Evolutionary conservation across 2,329 filamentous ascomycete species (phyloP), one percentile per base, ranked within the genome.

Genomic region (Blastomyces percursus): DNA sequence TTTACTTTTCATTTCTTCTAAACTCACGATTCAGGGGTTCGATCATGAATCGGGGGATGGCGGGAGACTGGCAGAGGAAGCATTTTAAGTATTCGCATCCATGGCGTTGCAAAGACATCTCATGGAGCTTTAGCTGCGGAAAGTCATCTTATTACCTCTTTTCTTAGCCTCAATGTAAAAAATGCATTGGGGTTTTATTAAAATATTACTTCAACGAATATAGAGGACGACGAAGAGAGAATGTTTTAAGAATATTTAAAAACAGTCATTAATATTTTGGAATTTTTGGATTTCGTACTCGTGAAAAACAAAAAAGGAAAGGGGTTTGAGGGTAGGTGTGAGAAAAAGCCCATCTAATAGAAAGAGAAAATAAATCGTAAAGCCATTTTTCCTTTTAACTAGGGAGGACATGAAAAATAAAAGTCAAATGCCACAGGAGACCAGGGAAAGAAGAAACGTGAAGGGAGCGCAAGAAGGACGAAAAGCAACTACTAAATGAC

Each of bases 351-450:
- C 56, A 59, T 59, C 56, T 59, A 59, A 59, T 59, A 48, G 30
- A 59, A 24, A 48, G 11, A 46, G 30, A 32, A 59, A 59, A 46
- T 21, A 59, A 16, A 42, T 40, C 32, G 35, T 27, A 24, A 32
- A 58, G 35, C 32, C 35, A 40, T 30, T 35, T 59, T 58, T 59
- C 56, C 56, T 59, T 59, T 46, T 46, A 59, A 59, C 56, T 46
- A 46, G 56, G 38, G 24, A 21, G 19, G 11, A 24, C 12, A 44
- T 8, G 14, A 44, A 59, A 59, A 27, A 32, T 9, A 44, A 46
- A 21, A 46, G 16, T 6, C 6, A 44, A 30, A 59, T 59, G 40
- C 40, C 9, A 32, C 4, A 12, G n/a, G 35, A 30, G 51, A 32
- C 12, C 6, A 32, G 30, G 30, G 27, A 35, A n/a, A 21, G 11